These are phyloP conservation scores for Nothophaeocryptopus gaeumannii DNA, from an alignment of 2,329 filamentous ascomycete genomes.

Conservation along the genomic window DNA sequence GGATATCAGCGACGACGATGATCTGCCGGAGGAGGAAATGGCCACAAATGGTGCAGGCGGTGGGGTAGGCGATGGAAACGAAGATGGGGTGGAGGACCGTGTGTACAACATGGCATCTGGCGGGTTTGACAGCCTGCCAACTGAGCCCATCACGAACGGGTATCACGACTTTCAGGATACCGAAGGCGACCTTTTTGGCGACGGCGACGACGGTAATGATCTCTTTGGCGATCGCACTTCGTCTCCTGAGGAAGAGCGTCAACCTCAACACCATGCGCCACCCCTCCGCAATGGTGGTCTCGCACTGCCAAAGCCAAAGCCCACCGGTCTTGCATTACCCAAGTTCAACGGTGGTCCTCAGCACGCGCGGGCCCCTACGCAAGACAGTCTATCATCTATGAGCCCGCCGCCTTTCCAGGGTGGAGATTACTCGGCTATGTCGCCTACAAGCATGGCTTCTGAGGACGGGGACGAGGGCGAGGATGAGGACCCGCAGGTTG, in stretches of 20 bases:
- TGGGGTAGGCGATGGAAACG: constrained; percentile 3
- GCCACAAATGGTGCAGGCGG: constrained; percentile 18
- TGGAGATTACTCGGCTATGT: constrained; percentile 23
- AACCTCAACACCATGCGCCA: constrained; percentile 20
- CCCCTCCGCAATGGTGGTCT: constrained; percentile 27
- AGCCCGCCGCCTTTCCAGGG: constrained; percentile 27
- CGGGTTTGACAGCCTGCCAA: constrained; percentile 15
- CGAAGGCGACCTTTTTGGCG: constrained; percentile 65
- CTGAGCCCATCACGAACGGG: constrained; percentile 20
- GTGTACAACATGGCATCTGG: constrained; percentile 15
- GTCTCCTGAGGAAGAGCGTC: constrained; percentile 31
- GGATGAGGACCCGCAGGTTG: constrained; percentile 20
- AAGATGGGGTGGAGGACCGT: constrained; percentile 18
- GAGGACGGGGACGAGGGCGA: constrained; percentile 30
- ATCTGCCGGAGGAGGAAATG: constrained; percentile 77
- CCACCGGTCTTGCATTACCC: constrained; percentile 29
- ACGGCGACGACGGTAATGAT: constrained; percentile 46
- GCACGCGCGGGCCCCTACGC: constrained; percentile 7
- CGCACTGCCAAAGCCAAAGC: constrained; percentile 33
- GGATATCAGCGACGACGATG: constrained; percentile 90
- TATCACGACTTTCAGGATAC: constrained; percentile 22
- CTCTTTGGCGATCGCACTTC: constrained; percentile 38
- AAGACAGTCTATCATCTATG: constrained; percentile 21
- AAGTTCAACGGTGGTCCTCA: constrained; percentile 14
- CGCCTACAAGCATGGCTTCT: constrained; percentile 23